phyloP scores from a whole-genome alignment of 2,329 filamentous ascomycete genomes.

The Fusarium torulosum region DNA sequence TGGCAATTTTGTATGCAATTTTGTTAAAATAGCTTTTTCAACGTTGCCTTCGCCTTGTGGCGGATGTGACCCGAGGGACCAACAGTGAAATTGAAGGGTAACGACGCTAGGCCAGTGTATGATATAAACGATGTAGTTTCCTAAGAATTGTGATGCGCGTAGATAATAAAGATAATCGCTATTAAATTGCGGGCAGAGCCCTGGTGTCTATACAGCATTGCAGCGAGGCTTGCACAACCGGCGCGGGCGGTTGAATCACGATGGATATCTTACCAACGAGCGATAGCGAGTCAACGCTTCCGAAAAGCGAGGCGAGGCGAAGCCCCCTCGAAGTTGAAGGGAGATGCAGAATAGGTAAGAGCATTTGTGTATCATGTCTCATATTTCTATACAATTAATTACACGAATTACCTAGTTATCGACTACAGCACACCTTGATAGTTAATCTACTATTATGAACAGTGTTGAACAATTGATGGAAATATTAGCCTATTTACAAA shows the following conservation, averaged over 20 bases:
- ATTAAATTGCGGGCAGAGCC: background rate
- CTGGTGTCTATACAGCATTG: conserved; percentile 37
- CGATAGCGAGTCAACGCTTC: conserved; percentile 24
- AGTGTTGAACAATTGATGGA: background rate
- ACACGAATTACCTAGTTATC: background rate
- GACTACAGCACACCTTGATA: background rate
- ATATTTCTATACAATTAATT: background rate
- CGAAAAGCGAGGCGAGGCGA: conserved; percentile 30
- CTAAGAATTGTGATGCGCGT: background rate
- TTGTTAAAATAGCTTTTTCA: background rate
- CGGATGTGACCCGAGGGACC: conserved; percentile 26
- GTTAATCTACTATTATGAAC: background rate
- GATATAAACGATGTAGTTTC: conserved; percentile 20
- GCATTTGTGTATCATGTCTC: background rate
- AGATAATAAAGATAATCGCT: background rate
- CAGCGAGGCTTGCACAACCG: conserved; percentile 19
- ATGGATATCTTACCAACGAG: background rate
- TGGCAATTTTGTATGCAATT: background rate
- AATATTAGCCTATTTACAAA: background rate
- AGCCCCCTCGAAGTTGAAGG: background rate
- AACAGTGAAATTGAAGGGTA: conserved; percentile 25
- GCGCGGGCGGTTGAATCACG: conserved; percentile 7
- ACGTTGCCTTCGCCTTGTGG: conserved; percentile 18
- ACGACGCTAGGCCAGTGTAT: conserved; percentile 17
- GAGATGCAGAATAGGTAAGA: background rate